phyloP scores from a whole-genome alignment of 306 rosid species.

The Mimosa pudica region DNA sequence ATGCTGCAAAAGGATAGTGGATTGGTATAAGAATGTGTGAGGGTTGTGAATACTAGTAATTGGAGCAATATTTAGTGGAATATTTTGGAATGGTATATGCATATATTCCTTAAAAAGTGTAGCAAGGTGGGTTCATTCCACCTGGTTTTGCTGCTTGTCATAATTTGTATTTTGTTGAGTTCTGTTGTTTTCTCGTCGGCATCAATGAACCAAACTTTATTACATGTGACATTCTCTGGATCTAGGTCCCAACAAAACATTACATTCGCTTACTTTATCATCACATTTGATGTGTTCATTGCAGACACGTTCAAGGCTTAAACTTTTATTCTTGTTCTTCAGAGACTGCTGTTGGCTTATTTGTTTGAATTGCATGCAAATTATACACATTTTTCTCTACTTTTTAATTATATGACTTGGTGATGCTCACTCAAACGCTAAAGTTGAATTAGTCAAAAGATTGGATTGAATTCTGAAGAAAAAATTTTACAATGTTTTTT shows the following conservation, averaged over 20 bases:
- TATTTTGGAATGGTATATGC: slow-evolving; percentile 38
- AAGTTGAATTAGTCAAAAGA: too few species aligned
- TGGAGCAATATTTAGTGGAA: slow-evolving; percentile 42
- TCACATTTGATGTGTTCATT: not conserved
- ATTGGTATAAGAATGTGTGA: slow-evolving; percentile 27
- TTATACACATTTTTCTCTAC: not conserved
- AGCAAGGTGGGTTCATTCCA: slow-evolving; percentile 34
- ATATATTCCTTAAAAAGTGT: slow-evolving; percentile 26
- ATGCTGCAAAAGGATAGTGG: slow-evolving; percentile 20
- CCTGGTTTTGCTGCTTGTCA: slow-evolving; percentile 35
- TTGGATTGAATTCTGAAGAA: too few species aligned
- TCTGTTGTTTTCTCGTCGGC: slow-evolving; percentile 8
- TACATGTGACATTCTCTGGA: slow-evolving; percentile 36
- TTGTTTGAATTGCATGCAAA: not conserved
- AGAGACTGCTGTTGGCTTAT: not conserved
- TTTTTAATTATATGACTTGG: not conserved
- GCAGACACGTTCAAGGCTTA: not conserved
- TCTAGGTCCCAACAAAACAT: slow-evolving; percentile 45
- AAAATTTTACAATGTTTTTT: too few species aligned
- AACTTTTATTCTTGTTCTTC: not conserved
- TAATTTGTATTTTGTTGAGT: too few species aligned
- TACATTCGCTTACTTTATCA: slow-evolving; percentile 1
- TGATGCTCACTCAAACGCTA: too few species aligned
- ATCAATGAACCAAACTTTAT: slow-evolving; percentile 30
- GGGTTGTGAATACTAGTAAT: not conserved